A percentile compares a stretch with the other conserved stretches of the same genome.
Conservation (phyloP, 176 grass and related monocot species). For the Calamus simplicifolius region DNA sequence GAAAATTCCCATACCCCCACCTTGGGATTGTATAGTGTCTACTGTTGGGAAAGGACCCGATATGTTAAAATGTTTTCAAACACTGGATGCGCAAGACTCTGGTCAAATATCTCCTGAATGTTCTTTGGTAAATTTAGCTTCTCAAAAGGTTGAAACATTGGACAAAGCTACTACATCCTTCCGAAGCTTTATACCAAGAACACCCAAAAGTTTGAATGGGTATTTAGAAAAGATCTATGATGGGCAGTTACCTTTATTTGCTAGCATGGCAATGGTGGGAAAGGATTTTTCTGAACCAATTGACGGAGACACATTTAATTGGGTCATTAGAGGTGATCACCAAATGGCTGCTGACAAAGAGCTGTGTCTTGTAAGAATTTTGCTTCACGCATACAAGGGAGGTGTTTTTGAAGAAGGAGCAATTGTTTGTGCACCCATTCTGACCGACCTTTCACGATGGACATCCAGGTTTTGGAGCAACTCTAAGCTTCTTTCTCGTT, state of each 20-base stretch:
- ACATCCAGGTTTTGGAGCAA: conserved; percentile 42
- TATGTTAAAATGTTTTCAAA: conserved; percentile 18
- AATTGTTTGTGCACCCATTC: conserved; percentile 62
- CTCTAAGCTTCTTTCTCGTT: neutral
- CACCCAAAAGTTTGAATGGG: conserved; percentile 30
- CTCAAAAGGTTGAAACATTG: conserved; percentile 16
- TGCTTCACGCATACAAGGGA: conserved; percentile 59
- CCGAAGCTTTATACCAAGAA: conserved; percentile 47
- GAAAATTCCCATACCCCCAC: conserved; percentile 44
- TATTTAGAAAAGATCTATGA: conserved; percentile 39
- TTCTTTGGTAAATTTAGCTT: conserved; percentile 4
- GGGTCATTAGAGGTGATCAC: conserved; percentile 7
- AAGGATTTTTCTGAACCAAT: neutral
- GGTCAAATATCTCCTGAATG: conserved; percentile 16
- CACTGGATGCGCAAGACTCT: conserved; percentile 6
- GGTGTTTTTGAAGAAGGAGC: conserved; percentile 84
- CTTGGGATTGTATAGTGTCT: conserved; percentile 47
- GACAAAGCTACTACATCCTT: conserved; percentile 11
- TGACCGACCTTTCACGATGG: conserved; percentile 66
- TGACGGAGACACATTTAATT: conserved; percentile 2
- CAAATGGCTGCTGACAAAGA: conserved; percentile 10
- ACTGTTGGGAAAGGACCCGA: conserved; percentile 24
- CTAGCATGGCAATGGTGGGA: conserved; percentile 8
- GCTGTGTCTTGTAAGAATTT: conserved; percentile 59
- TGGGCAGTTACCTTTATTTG: conserved; percentile 16